Evolutionary conservation across 2,329 filamentous ascomycete genomes (phyloP).

Genomic region (Beauveria sp.): DNA sequence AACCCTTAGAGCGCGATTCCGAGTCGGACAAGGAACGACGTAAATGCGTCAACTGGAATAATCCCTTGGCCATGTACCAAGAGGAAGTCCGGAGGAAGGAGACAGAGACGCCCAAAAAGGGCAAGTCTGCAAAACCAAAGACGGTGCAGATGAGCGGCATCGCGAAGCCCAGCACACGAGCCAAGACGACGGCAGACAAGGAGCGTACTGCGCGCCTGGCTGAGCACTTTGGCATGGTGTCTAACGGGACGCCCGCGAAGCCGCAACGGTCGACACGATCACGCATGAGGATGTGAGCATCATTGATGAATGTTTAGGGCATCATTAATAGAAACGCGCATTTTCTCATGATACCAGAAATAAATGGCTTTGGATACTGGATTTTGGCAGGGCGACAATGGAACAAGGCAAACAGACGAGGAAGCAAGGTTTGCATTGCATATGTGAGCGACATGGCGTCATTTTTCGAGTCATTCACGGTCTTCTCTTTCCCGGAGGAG

Average conservation of each 20-base stretch:
- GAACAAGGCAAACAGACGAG: no score
- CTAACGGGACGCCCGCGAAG: constrained; percentile 28
- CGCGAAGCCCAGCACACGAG: constrained; percentile 19
- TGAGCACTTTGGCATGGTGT: constrained; percentile 25
- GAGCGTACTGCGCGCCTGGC: constrained; percentile 23
- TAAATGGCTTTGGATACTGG: neutral
- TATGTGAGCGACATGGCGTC: neutral
- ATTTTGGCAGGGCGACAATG: neutral
- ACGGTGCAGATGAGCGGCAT: constrained; percentile 19
- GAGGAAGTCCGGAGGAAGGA: constrained; percentile 16
- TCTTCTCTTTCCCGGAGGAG: neutral
- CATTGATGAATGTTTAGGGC: no score
- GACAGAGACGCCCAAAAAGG: constrained; percentile 15
- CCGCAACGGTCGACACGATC: constrained; percentile 12
- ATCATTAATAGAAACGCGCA: neutral
- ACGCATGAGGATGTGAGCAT: constrained; percentile 3
- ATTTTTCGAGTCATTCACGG: neutral
- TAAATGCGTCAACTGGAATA: constrained; percentile 28
- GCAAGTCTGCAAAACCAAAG: constrained; percentile 9
- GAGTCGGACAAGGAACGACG: constrained; percentile 15
- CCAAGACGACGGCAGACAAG: constrained; percentile 17
- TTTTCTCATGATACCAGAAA: no score
- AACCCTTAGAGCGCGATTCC: constrained; percentile 14
- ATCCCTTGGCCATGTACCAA: constrained; percentile 23
- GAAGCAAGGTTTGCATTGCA: neutral